These are phyloP conservation scores for Cubamyces lactineus DNA, from an alignment of 768 basidiomycete genomes.

Conservation along the genomic window DNA sequence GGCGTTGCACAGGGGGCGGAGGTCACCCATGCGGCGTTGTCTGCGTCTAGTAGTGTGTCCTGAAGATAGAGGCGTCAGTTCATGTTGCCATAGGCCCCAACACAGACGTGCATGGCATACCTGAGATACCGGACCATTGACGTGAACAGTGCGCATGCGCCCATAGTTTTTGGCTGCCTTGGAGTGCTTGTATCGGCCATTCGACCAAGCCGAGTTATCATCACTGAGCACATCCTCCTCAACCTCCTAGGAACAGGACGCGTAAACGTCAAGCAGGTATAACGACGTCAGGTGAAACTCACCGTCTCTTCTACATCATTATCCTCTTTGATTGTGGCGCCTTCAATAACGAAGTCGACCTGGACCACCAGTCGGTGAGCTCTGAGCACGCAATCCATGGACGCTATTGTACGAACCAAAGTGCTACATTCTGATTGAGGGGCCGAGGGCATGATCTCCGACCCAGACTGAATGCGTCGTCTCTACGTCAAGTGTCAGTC, in stretches of 20 bases:
- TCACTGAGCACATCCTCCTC: conserved; percentile 17
- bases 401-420: conserved; percentile 24
- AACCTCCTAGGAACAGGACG: not conserved
- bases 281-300: not conserved
- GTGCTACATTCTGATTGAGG: conserved; percentile 37
- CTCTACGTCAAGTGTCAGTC: conserved; percentile 7
- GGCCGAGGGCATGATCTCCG: conserved; percentile 22
- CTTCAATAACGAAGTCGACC: not conserved
- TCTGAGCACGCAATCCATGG: not conserved
- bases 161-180: conserved; percentile 1
- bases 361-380: not conserved
- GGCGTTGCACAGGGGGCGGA: not conserved
- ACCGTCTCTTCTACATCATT: conserved; percentile 8
- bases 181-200: conserved; percentile 2
- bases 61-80: not conserved
- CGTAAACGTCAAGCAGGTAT: not conserved
- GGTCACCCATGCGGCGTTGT: conserved; percentile 45
- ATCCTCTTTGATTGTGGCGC: conserved; percentile 6
- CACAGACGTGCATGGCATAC: not conserved
- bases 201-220: conserved; percentile 26
- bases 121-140: not conserved
- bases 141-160: not conserved
- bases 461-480: conserved; percentile 20
- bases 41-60: conserved; percentile 37
- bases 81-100: not conserved